phyloP scores from a whole-genome alignment of 192 early-diverging fungal species.

The Helicostylum pulchrum region DNA sequence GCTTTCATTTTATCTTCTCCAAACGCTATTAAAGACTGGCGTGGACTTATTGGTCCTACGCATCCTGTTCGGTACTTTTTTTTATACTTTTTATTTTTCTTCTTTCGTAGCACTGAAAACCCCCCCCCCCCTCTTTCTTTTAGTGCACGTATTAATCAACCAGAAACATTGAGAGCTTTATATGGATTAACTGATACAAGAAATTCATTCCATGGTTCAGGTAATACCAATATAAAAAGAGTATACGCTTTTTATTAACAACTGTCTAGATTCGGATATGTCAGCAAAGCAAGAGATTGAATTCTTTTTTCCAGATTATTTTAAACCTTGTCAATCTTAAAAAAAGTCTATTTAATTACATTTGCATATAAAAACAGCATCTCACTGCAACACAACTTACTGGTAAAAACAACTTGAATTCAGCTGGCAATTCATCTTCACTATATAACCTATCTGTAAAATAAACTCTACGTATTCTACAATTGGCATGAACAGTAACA shows the following conservation, averaged over 20 bases:
- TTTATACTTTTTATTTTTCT: too few species aligned
- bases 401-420: conserved; percentile 88
- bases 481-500: conserved; percentile 91
- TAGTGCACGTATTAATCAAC: conserved; percentile 56
- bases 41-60: conserved; percentile 60
- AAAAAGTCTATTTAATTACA: background rate
- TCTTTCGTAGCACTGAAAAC: too few species aligned
- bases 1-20: conserved; percentile 57
- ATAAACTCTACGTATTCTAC: conserved; percentile 81
- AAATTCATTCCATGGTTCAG: conserved; percentile 75
- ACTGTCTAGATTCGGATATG: conserved; percentile 48
- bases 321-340: background rate
- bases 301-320: conserved; percentile 55
- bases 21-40: conserved; percentile 60
- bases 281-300: conserved; percentile 57
- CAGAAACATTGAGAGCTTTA: conserved; percentile 51
- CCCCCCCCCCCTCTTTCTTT: background rate
- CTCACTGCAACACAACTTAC: conserved; percentile 41
- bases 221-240: conserved; percentile 26
- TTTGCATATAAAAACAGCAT: too few species aligned
- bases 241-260: background rate
- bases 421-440: conserved; percentile 89
- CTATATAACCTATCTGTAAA: conserved; percentile 89
- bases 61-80: conserved; percentile 55
- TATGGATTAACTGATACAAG: conserved; percentile 73